Conservation (phyloP, 2,329 filamentous ascomycete genomes). For the Cladobotryum protrusum region DNA sequence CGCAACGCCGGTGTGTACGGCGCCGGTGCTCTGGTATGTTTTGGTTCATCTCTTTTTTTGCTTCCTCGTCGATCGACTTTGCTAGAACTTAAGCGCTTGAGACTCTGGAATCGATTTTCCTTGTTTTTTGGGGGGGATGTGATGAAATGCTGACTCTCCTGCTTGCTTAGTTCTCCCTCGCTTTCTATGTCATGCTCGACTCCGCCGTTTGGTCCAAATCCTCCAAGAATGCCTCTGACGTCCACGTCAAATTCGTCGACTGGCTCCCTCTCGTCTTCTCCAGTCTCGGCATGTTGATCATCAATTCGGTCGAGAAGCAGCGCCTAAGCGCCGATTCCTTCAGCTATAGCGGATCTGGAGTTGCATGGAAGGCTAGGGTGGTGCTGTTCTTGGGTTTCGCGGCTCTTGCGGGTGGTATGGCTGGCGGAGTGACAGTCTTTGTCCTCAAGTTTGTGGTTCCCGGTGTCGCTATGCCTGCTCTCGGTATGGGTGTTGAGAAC, state of each 20-base stretch:
- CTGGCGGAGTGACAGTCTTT: conserved; percentile 61
- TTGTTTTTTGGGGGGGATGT: not conserved
- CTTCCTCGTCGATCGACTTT: too few species aligned
- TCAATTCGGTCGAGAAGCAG: conserved; percentile 64
- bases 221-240: conserved; percentile 49
- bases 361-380: conserved; percentile 63
- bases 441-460: conserved; percentile 59
- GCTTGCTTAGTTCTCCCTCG: conserved; percentile 54
- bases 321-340: conserved; percentile 58
- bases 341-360: conserved; percentile 55
- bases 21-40: conserved; percentile 56
- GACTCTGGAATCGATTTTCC: not conserved
- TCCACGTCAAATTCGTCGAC: conserved; percentile 61
- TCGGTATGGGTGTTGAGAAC: conserved; percentile 61
- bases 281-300: conserved; percentile 62
- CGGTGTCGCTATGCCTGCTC: conserved; percentile 51
- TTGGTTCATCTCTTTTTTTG: too few species aligned
- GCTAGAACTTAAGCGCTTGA: not conserved
- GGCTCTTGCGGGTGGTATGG: conserved; percentile 60
- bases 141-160: not conserved
- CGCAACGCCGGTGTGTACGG: conserved; percentile 58
- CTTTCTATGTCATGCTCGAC: conserved; percentile 64
- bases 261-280: conserved; percentile 65
- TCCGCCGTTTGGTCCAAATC: conserved; percentile 62
- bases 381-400: conserved; percentile 63